phyloP scores from a whole-genome alignment of 148 eudicot genomes.

The Cornus florida region DNA sequence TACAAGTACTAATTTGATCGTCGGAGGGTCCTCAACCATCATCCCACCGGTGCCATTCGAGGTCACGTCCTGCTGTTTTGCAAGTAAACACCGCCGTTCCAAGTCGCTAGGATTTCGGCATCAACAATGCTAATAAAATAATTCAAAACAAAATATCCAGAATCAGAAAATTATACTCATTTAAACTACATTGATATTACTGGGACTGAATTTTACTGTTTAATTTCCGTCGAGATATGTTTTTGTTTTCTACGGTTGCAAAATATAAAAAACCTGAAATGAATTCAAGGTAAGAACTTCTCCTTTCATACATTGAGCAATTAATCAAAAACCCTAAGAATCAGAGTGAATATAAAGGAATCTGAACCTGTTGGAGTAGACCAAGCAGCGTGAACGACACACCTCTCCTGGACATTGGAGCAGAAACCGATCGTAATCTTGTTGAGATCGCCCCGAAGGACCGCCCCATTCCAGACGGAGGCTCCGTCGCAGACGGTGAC shows the following conservation, averaged over 20 bases:
- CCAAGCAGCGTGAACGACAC: constrained; percentile 98
- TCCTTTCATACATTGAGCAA: neutral
- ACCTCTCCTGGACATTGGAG: constrained; percentile 88
- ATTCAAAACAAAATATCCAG: too few species aligned
- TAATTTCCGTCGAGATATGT: too few species aligned
- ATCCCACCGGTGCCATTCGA: too few species aligned
- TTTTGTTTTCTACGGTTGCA: neutral
- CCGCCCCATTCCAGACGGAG: constrained; percentile 92
- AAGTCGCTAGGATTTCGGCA: too few species aligned
- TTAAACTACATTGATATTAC: too few species aligned
- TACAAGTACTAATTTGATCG: too few species aligned
- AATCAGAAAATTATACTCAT: too few species aligned
- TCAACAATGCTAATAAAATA: too few species aligned
- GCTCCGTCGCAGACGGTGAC: constrained; percentile 88
- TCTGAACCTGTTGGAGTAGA: constrained; percentile 83
- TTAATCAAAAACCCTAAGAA: constrained; percentile 10
- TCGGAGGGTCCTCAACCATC: too few species aligned
- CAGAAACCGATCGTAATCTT: constrained; percentile 85
- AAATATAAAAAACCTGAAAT: neutral
- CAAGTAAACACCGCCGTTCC: too few species aligned
- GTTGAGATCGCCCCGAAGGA: constrained; percentile 86
- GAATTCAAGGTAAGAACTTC: neutral
- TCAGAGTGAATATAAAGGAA: neutral
- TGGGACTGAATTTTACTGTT: too few species aligned
- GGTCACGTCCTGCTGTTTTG: too few species aligned